Evolutionary conservation across 495 filamentous ascomycete species (phyloP), one percentile per base, ranked within the genome.

Genomic region (Penicillium desertorum): DNA sequence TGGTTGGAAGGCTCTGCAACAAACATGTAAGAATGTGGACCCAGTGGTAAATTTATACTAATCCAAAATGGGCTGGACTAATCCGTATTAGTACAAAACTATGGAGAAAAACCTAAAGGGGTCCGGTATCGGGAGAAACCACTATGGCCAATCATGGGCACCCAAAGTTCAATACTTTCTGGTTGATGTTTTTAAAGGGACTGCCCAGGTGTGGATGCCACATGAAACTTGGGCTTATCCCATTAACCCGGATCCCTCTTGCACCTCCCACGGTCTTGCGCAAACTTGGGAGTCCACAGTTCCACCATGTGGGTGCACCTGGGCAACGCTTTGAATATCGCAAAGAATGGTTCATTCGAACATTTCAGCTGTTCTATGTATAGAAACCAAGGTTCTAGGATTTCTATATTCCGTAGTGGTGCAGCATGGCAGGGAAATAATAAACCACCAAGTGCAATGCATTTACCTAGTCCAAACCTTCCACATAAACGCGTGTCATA

Each of bases 21-120:
- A 61, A 65, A 60, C 61, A 54, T 54, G 52, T 45, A 63, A 61
- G 61, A 61, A 61, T 58, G 59, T 59, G 62, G 52, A 61, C 22
- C 45, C 32, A 45, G 41, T 58, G 56, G 27, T 17, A 17, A 39
- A 39, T 1, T n/a, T 2, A 39, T 2, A 8, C 36, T 39, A 39
- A n/a, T 8, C 36, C n/a, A 2, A 17, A 17, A 7, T 39, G 16
- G 36, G n/a, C 0, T 2, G n/a, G 2, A 6, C 16, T 39, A 39
- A 39, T 17, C 45, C 7, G n/a, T 9, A 47, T 19, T 47, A 47
- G 53, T 22, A 32, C 7, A 0, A 55, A 45, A 48, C 41, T 32
- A 48, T 27, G 22, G 39, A 53, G 45, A 57, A 39, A 60, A 57
- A 47, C 59, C 52, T 56, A 53, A 11, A 34, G 49, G 54, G 34